Evolutionary conservation across 1,284 basidiomycete species (phyloP).

Genomic region (Stereum hirsutum): DNA sequence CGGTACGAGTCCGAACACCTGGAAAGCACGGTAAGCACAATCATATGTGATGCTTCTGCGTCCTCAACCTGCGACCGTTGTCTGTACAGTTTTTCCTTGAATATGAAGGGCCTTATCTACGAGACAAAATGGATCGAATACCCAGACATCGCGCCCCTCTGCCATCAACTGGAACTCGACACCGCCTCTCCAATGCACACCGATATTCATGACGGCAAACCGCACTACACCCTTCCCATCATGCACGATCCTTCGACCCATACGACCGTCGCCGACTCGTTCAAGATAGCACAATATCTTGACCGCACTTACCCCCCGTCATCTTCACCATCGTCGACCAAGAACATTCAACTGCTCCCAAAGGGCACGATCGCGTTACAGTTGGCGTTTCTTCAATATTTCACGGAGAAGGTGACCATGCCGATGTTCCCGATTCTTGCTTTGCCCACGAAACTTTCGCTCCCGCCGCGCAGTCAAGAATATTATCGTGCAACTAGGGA

Average conservation of each 20-base stretch:
- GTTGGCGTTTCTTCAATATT: constrained; percentile 19
- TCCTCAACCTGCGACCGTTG: no score
- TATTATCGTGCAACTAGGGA: constrained; percentile 31
- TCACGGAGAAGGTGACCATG: constrained; percentile 5
- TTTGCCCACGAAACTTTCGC: constrained; percentile 15
- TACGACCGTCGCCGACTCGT: constrained; percentile 20
- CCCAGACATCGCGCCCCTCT: constrained; percentile 23
- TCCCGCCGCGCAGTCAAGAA: constrained; percentile 23
- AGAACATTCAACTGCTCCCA: constrained; percentile 16
- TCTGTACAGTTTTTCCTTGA: constrained; percentile 19
- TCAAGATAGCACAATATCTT: constrained; percentile 22
- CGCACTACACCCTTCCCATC: constrained; percentile 16
- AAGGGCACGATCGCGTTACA: constrained; percentile 19
- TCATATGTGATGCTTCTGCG: no score
- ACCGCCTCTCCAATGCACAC: constrained; percentile 17
- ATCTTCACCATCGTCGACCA: no score
- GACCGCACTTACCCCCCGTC: constrained; percentile 21
- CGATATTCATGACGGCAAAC: constrained; percentile 12
- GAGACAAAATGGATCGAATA: constrained; percentile 27
- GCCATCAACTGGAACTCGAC: constrained; percentile 19
- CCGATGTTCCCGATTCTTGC: constrained; percentile 8
- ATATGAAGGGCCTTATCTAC: constrained; percentile 25
- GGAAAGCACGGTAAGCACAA: constrained; percentile 17
- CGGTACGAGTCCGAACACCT: constrained; percentile 13
- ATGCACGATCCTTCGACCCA: constrained; percentile 18